phyloP scores from a whole-genome alignment of 1,284 basidiomycete genomes.

The Fomitiporia mediterranea region DNA sequence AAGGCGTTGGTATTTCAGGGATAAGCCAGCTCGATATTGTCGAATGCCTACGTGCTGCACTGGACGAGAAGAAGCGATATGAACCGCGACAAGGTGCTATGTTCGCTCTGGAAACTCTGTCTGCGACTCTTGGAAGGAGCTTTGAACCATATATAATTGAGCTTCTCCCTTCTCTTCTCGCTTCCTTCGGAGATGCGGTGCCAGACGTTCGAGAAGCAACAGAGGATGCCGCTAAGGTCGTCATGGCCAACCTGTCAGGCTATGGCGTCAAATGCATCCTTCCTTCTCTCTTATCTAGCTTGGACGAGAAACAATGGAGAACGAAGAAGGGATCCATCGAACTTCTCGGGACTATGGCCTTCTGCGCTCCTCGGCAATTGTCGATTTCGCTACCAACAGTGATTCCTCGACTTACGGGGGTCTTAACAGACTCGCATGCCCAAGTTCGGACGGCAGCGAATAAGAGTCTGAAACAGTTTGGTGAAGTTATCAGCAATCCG shows the following conservation, averaged over 20 bases:
- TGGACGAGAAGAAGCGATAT: constrained; percentile 87
- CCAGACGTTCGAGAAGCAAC: constrained; percentile 93
- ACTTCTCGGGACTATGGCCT: constrained; percentile 98
- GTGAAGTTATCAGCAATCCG: constrained; percentile 92
- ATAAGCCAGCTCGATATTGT: constrained; percentile 86
- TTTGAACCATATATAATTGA: constrained; percentile 95
- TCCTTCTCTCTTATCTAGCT: constrained; percentile 83
- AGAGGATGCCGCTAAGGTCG: constrained; percentile 87
- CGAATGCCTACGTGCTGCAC: constrained; percentile 66
- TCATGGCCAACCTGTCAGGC: constrained; percentile 95
- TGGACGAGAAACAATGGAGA: constrained; percentile 99
- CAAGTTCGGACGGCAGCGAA: constrained; percentile 95
- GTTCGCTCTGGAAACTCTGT: constrained; percentile 93
- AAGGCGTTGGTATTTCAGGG: constrained; percentile 81
- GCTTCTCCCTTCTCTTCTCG: constrained; percentile 82
- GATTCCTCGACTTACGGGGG: constrained; percentile 91
- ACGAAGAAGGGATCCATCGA: constrained; percentile 99
- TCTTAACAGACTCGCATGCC: constrained; percentile 95
- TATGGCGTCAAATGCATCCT: constrained; percentile 95
- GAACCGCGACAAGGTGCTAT: constrained; percentile 91
- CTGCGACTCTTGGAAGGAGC: constrained; percentile 77
- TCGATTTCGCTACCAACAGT: constrained; percentile 95
- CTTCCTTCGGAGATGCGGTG: constrained; percentile 86
- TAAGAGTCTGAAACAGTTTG: constrained; percentile 95
- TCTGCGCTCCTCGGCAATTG: constrained; percentile 93